These are phyloP conservation scores for Amanita rimosa DNA, from an alignment of 768 basidiomycete genomes.

Conservation along the genomic window DNA sequence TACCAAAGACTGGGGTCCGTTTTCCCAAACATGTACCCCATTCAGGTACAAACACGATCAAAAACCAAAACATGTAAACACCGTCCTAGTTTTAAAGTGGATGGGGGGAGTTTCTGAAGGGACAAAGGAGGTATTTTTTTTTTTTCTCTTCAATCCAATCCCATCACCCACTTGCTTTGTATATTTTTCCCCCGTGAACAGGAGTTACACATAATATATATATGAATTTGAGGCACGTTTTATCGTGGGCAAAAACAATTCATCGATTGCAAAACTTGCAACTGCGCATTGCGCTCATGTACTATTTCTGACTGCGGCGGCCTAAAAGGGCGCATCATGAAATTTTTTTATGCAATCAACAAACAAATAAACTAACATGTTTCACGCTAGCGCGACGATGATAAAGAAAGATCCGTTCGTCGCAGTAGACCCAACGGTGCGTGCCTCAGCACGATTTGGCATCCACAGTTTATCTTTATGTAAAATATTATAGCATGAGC, in stretches of 20 bases:
- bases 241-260: not conserved
- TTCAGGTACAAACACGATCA: conserved; percentile 3
- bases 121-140: not conserved
- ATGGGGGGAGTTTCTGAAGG: not conserved
- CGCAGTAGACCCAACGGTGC: no score
- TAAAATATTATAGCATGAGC: not conserved
- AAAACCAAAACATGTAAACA: not conserved
- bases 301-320: not conserved
- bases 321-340: conserved; percentile 2
- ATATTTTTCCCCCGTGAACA: not conserved
- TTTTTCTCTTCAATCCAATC: no score
- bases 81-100: not conserved
- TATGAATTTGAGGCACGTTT: not conserved
- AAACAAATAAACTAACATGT: conserved; percentile 2
- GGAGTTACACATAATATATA: no score
- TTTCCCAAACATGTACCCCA: not conserved
- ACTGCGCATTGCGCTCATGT: not conserved
- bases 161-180: not conserved
- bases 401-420: conserved; percentile 3
- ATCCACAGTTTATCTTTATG: not conserved
- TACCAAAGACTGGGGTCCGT: not conserved
- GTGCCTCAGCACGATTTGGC: no score
- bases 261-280: no score
- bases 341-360: not conserved
- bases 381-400: conserved; percentile 2